Base-by-base conservation (phyloP, 768 basidiomycete genomes). In the Antrodiella citrinella region DNA sequence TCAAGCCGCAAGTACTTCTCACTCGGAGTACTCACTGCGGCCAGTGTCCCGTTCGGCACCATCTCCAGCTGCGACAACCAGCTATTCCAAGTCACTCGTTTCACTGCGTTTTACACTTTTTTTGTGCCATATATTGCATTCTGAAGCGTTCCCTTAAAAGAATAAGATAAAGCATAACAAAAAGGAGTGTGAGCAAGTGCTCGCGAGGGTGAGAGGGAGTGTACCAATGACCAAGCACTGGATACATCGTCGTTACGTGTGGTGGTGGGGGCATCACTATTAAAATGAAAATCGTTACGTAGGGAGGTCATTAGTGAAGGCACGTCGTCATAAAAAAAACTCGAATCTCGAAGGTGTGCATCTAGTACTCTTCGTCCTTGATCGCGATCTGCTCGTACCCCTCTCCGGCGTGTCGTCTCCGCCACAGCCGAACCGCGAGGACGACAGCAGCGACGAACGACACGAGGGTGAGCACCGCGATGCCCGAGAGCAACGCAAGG, bases 401-500 rank as follows among this genome's bases (percentile, higher is more conserved):
- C 7, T 7, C 18, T 19, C 19, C 18, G n/a, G 9, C 9, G 9
- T 7, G 5, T 5, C 5, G 41, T 18, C 41, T 43, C 41, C 41
- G 21, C n/a, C 21, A 43, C 15, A 18, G 5, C 41, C 41, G 7
- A 19, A 54, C 38, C 21, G 47, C 50, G 18, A 59, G 48, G 19
- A 41, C 48, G 42, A 51, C 39, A 18, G 13, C 44, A 10, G 54
- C 53, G 40, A 49, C 9, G 51, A 19, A 5, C 7, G 41, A 9
- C 9, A 22, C 18, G 30, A 53, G 30, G 3, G 48, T 44, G 19
- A 49, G 18, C 4, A 49, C 25, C 38, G 43, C 21, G 19, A 44
- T 12, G n/a, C 58, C 58, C 18, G 41, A 39, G 10, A 59, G 48
- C 11, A 59, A 43, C 45, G 58, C 53, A 42, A 56, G 26, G n/a